A percentile compares a stretch with the other conserved stretches of the same genome.
Conservation (phyloP, 139 green algal genomes). For the Auxenochlorella protothecoides region DNA sequence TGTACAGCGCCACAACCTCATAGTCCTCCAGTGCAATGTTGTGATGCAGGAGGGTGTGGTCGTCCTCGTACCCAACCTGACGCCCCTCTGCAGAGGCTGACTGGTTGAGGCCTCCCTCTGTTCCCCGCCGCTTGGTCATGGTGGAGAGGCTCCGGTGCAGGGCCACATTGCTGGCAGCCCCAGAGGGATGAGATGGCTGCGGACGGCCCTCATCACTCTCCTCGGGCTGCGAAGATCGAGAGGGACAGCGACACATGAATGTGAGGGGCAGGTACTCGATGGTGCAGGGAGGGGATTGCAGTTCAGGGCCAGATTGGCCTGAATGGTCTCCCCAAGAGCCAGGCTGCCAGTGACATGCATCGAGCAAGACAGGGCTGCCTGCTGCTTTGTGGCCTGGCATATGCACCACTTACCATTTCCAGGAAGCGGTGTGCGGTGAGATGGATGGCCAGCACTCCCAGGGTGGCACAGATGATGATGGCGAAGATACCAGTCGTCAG, state of each 20-base stretch:
- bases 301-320: neutral
- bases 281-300: neutral
- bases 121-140: no score
- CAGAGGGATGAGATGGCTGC: neutral
- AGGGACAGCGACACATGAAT: no score
- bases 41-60: neutral
- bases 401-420: neutral
- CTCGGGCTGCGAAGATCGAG: no score
- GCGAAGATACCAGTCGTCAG: conserved; percentile 50
- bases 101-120: no score
- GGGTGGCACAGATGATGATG: conserved; percentile 60
- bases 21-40: conserved; percentile 3
- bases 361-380: no score
- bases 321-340: no score
- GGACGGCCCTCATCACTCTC: neutral
- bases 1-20: conserved; percentile 19
- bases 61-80: no score
- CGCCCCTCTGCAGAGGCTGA: no score
- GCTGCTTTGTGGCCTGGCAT: neutral
- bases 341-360: no score
- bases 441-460: conserved; percentile 43
- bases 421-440: conserved; percentile 31
- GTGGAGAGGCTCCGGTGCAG: neutral
- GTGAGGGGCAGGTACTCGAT: neutral
- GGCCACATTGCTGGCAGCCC: neutral